A percentile compares a stretch with the other conserved stretches of the same genome.
Conservation (phyloP, 108 stramenopile genomes). For the Nannochloropsis granulata region DNA sequence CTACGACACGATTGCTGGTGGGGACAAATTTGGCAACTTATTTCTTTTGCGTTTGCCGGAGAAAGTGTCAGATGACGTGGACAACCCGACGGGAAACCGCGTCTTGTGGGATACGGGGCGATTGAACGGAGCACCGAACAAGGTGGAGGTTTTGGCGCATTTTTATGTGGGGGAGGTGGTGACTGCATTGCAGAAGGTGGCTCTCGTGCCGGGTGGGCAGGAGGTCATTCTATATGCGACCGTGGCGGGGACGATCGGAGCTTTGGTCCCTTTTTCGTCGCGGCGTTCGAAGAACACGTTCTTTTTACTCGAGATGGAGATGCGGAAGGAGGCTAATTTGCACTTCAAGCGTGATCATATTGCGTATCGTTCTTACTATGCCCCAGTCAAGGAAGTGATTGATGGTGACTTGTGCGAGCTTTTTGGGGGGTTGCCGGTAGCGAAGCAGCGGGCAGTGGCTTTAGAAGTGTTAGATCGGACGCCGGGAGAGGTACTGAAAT, state of each 20-base stretch:
- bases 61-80: slow-evolving; percentile 30
- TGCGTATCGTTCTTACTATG: slow-evolving; percentile 78
- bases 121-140: slow-evolving; percentile 49
- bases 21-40: slow-evolving; percentile 92
- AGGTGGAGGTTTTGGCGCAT: slow-evolving; percentile 62
- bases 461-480: slow-evolving; percentile 77
- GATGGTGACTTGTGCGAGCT: slow-evolving; percentile 94
- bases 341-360: slow-evolving; percentile 81
- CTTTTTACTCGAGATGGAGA: slow-evolving; percentile 79
- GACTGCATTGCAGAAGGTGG: slow-evolving; percentile 69
- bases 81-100: slow-evolving; percentile 37
- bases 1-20: slow-evolving; percentile 85
- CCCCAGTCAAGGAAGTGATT: slow-evolving; percentile 64
- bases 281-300: slow-evolving; percentile 41
- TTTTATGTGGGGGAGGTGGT: slow-evolving; percentile 85
- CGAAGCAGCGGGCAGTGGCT: slow-evolving; percentile 48
- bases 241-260: slow-evolving; percentile 77
- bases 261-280: slow-evolving; percentile 63
- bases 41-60: slow-evolving; percentile 55
- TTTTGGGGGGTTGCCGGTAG: slow-evolving; percentile 51
- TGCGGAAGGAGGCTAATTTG: slow-evolving; percentile 51
- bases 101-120: slow-evolving; percentile 37
- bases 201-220: slow-evolving; percentile 67
- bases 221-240: slow-evolving; percentile 82
- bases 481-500: slow-evolving; percentile 81